These are phyloP conservation scores for Truncatella angustata DNA, from an alignment of 2,329 filamentous ascomycete genomes.

Conservation along the genomic window DNA sequence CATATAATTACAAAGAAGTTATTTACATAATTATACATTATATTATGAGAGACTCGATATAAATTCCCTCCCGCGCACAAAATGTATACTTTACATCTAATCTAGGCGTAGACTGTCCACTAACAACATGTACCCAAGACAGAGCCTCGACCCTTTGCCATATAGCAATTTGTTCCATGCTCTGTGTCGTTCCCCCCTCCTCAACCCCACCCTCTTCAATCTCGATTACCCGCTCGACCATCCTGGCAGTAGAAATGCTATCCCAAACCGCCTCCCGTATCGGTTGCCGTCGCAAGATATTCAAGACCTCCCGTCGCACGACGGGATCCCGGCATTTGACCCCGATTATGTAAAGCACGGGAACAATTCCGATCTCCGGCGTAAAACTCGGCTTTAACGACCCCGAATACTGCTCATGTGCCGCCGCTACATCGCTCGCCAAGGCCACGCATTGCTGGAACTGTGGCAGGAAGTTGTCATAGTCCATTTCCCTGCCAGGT, in stretches of 20 bases:
- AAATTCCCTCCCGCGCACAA: slow-evolving; percentile 21
- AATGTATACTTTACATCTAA: slow-evolving; percentile 31
- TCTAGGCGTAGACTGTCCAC: slow-evolving; percentile 16
- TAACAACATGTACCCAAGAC: slow-evolving; percentile 20
- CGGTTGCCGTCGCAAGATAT: slow-evolving; percentile 20
- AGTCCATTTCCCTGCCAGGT: slow-evolving; percentile 26
- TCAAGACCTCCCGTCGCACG: slow-evolving; percentile 29
- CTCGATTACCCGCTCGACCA: slow-evolving; percentile 32
- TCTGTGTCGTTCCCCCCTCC: slow-evolving; percentile 12
- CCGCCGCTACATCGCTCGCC: slow-evolving; percentile 19
- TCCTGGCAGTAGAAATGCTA: slow-evolving; percentile 25
- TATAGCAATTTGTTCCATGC: slow-evolving; percentile 25
- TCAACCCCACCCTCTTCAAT: slow-evolving; percentile 30
- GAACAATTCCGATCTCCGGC: slow-evolving; percentile 30
- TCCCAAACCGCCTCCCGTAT: slow-evolving; percentile 34
- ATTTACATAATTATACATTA: not conserved
- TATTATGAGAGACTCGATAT: slow-evolving; percentile 21
- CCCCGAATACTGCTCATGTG: slow-evolving; percentile 21
- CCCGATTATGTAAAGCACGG: slow-evolving; percentile 33
- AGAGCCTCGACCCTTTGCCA: slow-evolving; percentile 29
- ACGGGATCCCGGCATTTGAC: slow-evolving; percentile 32
- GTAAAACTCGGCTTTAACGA: slow-evolving; percentile 28
- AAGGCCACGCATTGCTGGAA: slow-evolving; percentile 26
- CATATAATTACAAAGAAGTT: no score
- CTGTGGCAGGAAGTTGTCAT: slow-evolving; percentile 26